phyloP scores from a whole-genome alignment of 768 basidiomycete species.

The Xerocomus potaroensis region DNA sequence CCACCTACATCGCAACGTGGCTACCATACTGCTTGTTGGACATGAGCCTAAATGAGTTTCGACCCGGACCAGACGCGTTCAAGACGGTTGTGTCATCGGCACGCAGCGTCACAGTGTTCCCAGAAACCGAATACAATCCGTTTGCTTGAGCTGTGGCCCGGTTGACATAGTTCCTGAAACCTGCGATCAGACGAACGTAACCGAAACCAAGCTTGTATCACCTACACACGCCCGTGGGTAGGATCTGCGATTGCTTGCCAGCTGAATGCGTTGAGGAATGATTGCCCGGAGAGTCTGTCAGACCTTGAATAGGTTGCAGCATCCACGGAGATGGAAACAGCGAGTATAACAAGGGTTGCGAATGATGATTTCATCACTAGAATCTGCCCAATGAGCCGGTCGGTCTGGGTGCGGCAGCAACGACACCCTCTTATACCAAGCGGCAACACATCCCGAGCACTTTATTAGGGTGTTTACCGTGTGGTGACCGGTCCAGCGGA shows the following conservation, averaged over 20 bases:
- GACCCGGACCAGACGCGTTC: constrained; percentile 25
- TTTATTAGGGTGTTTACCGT: too few species aligned
- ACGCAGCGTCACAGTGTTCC: constrained; percentile 32
- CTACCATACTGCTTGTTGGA: constrained; percentile 29
- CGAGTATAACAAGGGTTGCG: background rate
- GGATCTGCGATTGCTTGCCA: constrained; percentile 35
- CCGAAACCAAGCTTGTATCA: background rate
- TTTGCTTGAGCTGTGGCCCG: constrained; percentile 23
- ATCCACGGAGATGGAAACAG: background rate
- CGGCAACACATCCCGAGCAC: background rate
- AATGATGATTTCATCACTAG: background rate
- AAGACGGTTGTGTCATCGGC: constrained; percentile 35
- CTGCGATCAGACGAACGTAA: background rate
- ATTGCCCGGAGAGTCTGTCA: constrained; percentile 27
- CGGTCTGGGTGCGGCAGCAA: too few species aligned
- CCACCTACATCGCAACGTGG: constrained; percentile 32
- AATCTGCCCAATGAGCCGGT: background rate
- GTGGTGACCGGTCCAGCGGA: background rate
- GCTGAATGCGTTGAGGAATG: constrained; percentile 30
- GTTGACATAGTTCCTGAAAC: constrained; percentile 32
- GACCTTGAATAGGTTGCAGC: constrained; percentile 20
- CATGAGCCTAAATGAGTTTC: constrained; percentile 36
- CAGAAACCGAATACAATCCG: constrained; percentile 26
- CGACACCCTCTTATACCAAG: background rate
- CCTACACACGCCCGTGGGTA: constrained; percentile 36